These are phyloP conservation scores for Xerocomus potaroensis DNA, from an alignment of 768 basidiomycete genomes.

Conservation along the genomic window DNA sequence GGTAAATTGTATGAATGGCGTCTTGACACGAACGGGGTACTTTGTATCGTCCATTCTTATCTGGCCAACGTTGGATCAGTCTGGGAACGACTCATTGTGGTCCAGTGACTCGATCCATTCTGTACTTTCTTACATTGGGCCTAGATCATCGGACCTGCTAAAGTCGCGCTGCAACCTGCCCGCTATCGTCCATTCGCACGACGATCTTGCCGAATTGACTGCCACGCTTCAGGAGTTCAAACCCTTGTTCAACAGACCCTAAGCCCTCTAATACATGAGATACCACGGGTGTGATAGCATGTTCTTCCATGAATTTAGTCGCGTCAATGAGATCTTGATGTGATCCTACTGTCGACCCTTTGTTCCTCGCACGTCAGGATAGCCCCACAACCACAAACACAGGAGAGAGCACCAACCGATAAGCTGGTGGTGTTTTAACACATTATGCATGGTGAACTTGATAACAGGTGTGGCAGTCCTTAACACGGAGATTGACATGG, in stretches of 20 bases:
- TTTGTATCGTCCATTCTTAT: neutral
- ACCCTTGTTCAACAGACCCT: conserved; percentile 61
- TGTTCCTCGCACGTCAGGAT: conserved; percentile 14
- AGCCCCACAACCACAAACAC: neutral
- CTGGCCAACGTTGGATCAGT: neutral
- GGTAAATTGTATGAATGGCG: conserved; percentile 14
- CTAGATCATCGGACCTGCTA: conserved; percentile 7
- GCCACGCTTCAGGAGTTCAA: conserved; percentile 58
- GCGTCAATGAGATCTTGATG: conserved; percentile 68
- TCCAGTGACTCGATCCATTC: neutral
- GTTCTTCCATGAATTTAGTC: conserved; percentile 61
- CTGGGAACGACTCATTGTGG: neutral
- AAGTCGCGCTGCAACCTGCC: conserved; percentile 24
- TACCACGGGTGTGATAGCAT: conserved; percentile 66
- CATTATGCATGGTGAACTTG: conserved; percentile 72
- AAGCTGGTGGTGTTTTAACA: conserved; percentile 69
- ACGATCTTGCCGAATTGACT: conserved; percentile 80
- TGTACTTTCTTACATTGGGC: neutral
- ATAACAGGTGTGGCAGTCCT: conserved; percentile 63
- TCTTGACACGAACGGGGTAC: conserved; percentile 9
- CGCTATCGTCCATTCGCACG: conserved; percentile 38
- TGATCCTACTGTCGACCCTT: conserved; percentile 85
- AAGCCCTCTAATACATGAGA: conserved; percentile 69
- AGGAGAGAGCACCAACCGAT: conserved; percentile 46
- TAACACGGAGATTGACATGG: conserved; percentile 11